Evolutionary conservation across 257 asterid genomes (phyloP).

Genomic region (Solanum sitiens): DNA sequence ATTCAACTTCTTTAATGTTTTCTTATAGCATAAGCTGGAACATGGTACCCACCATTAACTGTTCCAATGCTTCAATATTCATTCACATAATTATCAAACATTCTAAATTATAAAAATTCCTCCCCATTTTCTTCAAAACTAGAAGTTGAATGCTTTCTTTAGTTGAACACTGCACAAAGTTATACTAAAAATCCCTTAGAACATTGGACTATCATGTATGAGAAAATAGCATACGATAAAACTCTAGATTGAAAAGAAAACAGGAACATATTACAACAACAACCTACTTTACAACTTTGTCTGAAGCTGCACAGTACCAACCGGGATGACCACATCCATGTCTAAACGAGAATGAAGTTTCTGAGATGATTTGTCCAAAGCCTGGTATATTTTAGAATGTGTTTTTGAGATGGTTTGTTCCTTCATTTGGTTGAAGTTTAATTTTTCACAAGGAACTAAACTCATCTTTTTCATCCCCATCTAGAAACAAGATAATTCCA

Average conservation of each 20-base stretch:
- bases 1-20: background rate
- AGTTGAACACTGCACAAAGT: background rate
- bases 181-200: background rate
- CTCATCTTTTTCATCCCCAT: too few species aligned
- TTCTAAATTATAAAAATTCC: background rate
- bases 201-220: background rate
- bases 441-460: too few species aligned
- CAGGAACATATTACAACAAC: background rate
- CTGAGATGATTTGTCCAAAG: background rate
- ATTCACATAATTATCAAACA: background rate
- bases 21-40: background rate
- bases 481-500: too few species aligned
- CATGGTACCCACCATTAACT: background rate
- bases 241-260: constrained; percentile 14
- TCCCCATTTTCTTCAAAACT: background rate
- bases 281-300: constrained; percentile 2
- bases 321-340: background rate
- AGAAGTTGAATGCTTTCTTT: background rate
- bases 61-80: background rate
- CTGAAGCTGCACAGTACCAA: background rate
- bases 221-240: constrained; percentile 15
- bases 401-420: too few species aligned
- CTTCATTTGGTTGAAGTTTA: too few species aligned
- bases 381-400: too few species aligned
- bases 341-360: background rate